phyloP scores from a whole-genome alignment of 2,329 filamentous ascomycete species.

The Stemphylium vesicarium region DNA sequence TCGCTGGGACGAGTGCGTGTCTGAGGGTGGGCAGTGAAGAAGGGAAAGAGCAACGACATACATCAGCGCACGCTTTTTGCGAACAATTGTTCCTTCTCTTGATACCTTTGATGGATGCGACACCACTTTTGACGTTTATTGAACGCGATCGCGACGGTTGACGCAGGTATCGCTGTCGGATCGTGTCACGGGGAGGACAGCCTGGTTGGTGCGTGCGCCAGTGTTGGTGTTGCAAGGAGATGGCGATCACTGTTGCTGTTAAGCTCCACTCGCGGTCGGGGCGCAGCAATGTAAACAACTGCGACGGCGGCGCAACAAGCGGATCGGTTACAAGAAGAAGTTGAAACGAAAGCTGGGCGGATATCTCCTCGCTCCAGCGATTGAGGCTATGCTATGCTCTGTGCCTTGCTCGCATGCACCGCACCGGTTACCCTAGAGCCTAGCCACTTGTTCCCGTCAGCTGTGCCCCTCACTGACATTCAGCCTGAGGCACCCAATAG shows the following conservation, averaged over 20 bases:
- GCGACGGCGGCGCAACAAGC: constrained; percentile 19
- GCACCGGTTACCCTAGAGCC: constrained; percentile 22
- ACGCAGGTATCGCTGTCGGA: constrained; percentile 17
- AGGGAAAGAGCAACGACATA: constrained; percentile 40
- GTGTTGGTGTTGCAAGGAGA: constrained; percentile 20
- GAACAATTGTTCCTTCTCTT: constrained; percentile 19
- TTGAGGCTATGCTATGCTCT: constrained; percentile 35
- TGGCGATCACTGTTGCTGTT: constrained; percentile 20
- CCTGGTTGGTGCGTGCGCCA: constrained; percentile 29
- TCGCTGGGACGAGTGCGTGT: constrained; percentile 24
- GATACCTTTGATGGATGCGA: constrained; percentile 26
- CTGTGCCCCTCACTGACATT: constrained; percentile 25
- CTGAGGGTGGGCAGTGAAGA: constrained; percentile 22
- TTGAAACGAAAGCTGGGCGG: constrained; percentile 15
- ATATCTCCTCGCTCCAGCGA: constrained; percentile 9
- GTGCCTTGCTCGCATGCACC: constrained; percentile 4
- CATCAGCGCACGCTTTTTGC: constrained; percentile 39
- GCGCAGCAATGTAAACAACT: constrained; percentile 26
- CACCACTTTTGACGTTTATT: constrained; percentile 17
- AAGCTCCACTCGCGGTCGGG: constrained; percentile 26
- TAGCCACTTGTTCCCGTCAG: constrained; percentile 27
- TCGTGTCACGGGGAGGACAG: constrained; percentile 27
- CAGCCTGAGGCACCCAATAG: constrained; percentile 31
- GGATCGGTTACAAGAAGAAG: constrained; percentile 26
- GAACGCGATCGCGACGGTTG: constrained; percentile 5